Evolutionary conservation across 345 rosid genomes (phyloP).

Genomic region (Populus ilicifolia): DNA sequence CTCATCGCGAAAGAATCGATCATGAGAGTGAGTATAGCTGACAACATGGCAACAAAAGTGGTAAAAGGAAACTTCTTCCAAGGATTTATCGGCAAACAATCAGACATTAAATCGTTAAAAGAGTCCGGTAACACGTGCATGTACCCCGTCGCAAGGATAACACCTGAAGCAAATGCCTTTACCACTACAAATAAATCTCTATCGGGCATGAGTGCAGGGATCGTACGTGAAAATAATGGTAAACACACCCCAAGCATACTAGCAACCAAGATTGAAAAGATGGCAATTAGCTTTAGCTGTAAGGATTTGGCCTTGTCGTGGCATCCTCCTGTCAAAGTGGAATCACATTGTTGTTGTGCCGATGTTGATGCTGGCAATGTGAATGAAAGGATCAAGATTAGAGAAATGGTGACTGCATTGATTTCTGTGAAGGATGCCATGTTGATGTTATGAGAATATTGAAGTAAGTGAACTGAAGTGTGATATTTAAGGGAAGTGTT

Average conservation of each 20-base stretch:
- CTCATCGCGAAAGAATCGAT: conserved; percentile 38
- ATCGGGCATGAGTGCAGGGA: conserved; percentile 30
- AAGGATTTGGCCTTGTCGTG: conserved; percentile 19
- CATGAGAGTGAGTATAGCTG: conserved; percentile 37
- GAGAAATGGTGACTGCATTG: background rate
- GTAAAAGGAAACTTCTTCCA: conserved; percentile 47
- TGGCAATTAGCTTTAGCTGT: conserved; percentile 29
- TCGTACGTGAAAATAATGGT: conserved; percentile 12
- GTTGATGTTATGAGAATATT: too few relatives aligned
- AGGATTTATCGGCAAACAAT: conserved; percentile 30
- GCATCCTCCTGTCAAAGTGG: conserved; percentile 7
- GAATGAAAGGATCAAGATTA: background rate
- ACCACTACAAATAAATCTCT: conserved; percentile 22
- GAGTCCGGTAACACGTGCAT: conserved; percentile 51
- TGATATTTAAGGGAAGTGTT: background rate
- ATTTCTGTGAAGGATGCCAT: background rate
- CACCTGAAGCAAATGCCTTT: conserved; percentile 37
- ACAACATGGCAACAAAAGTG: conserved; percentile 40
- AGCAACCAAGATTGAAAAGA: conserved; percentile 24
- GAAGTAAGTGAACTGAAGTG: background rate
- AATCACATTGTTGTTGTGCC: conserved; percentile 8
- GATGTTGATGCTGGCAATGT: background rate
- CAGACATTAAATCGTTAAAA: conserved; percentile 18
- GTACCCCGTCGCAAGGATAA: conserved; percentile 42
- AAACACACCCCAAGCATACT: conserved; percentile 37